Evolutionary conservation across 306 rosid genomes (phyloP).

Genomic region (Cicer arietinum): DNA sequence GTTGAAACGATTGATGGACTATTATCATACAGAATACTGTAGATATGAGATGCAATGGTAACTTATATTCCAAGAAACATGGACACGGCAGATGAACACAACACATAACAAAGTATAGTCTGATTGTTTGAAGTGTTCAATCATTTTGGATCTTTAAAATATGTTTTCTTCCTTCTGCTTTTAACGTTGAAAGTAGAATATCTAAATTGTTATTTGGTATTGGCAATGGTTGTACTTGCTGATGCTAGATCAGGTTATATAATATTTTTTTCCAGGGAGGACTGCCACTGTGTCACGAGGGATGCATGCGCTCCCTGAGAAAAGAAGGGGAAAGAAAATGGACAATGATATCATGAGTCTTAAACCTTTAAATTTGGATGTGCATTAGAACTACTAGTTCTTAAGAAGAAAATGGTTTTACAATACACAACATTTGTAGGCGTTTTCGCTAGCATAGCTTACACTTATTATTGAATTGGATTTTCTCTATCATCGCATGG

Average conservation of each 20-base stretch:
- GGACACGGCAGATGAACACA: neutral
- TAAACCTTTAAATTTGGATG: neutral
- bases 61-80: neutral
- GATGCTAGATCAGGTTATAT: neutral
- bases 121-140: neutral
- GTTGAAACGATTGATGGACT: conserved; percentile 53
- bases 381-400: neutral
- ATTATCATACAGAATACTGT: conserved; percentile 53
- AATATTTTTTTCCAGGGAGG: neutral
- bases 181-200: neutral
- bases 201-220: neutral
- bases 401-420: too few species aligned
- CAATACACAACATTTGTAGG: too few species aligned
- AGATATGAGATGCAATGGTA: conserved; percentile 34
- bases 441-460: too few species aligned
- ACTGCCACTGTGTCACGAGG: neutral
- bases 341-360: too few species aligned
- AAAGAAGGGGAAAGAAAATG: too few species aligned
- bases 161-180: conserved; percentile 7
- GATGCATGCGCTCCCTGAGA: neutral
- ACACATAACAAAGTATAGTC: neutral
- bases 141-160: neutral
- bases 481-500: too few species aligned
- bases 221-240: neutral
- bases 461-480: too few species aligned